phyloP scores from a whole-genome alignment of 306 rosid species.

The Hylodesmum podocarpum region DNA sequence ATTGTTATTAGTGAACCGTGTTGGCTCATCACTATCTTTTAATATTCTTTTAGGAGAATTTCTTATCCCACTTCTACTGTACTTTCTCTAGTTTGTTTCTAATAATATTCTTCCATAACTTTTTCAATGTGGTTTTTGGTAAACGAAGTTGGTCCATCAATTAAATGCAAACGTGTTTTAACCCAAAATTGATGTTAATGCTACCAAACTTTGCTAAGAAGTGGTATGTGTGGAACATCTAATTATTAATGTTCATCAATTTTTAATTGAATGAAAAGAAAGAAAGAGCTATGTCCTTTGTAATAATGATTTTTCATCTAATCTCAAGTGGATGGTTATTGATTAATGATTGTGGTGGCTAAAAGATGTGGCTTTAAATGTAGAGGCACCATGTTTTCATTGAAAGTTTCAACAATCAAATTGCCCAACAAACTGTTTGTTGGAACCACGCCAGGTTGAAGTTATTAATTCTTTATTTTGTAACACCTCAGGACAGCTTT shows the following conservation, averaged over 20 bases:
- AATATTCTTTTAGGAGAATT: conserved; percentile 3
- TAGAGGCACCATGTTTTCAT: background rate
- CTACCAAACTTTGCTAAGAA: conserved; percentile 1
- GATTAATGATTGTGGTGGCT: conserved; percentile 9
- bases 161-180: background rate
- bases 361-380: background rate
- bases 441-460: conserved; percentile 22
- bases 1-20: background rate
- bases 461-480: conserved; percentile 33
- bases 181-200: background rate
- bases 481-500: conserved; percentile 66
- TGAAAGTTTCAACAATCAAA: conserved; percentile 7
- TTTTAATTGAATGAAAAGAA: conserved; percentile 13
- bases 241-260: background rate
- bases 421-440: conserved; percentile 7
- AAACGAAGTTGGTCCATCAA: background rate
- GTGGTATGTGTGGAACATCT: conserved; percentile 13
- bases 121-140: background rate
- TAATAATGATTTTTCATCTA: conserved; percentile 20
- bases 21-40: background rate
- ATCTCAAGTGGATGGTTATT: conserved; percentile 6
- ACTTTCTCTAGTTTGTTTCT: background rate
- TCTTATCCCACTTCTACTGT: conserved; percentile 7
- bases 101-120: background rate
- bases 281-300: background rate